Conservation (phyloP, 208 protist species). For the Trypanosoma lewisi region DNA sequence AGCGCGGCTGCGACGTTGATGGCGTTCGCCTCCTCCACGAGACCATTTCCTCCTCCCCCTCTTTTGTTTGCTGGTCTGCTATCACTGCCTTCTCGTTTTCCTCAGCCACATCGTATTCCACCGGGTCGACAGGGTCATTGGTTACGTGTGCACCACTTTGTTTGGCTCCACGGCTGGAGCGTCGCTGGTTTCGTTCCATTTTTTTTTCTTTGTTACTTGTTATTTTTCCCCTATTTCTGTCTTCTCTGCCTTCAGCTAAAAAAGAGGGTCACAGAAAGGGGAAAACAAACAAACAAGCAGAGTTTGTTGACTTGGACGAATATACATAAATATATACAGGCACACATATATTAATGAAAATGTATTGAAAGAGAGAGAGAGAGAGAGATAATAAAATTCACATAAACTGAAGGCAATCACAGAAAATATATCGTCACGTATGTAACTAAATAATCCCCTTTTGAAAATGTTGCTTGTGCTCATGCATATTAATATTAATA, state of each 20-base stretch:
- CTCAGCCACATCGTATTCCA: background rate
- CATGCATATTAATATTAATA: too few relatives aligned
- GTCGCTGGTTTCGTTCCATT: conserved; percentile 1
- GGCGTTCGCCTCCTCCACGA: background rate
- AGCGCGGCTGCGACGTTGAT: background rate
- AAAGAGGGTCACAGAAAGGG: background rate
- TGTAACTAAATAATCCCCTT: too few relatives aligned
- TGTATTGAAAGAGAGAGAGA: background rate
- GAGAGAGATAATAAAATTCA: too few relatives aligned
- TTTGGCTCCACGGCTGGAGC: background rate
- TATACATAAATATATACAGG: too few relatives aligned
- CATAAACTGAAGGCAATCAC: too few relatives aligned
- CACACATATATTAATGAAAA: background rate
- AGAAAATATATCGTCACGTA: too few relatives aligned
- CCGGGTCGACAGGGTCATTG: background rate
- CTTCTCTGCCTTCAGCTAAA: background rate
- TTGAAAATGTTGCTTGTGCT: too few relatives aligned
- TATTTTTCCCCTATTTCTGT: background rate
- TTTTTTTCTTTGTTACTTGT: too few relatives aligned
- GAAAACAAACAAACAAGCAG: background rate
- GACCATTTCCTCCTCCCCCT: background rate
- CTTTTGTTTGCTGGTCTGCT: background rate
- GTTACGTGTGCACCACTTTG: background rate
- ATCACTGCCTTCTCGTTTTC: background rate
- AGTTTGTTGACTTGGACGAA: background rate